Evolutionary conservation across 495 filamentous ascomycete species (phyloP), one percentile per base, ranked within the genome.

Genomic region (Xanthoparmelia taractica): DNA sequence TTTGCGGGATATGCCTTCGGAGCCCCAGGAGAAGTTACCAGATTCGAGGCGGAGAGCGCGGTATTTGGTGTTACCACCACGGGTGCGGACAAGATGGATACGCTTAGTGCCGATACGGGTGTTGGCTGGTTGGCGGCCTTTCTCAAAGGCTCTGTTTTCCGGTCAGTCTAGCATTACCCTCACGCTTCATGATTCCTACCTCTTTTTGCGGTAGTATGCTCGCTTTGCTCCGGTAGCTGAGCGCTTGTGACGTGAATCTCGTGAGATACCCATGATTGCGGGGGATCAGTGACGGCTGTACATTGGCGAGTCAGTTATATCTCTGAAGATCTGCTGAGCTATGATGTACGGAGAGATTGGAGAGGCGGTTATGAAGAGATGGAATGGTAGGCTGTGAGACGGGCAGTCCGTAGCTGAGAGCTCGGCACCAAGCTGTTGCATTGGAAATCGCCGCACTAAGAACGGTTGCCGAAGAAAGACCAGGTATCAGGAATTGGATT

Each of bases 21-120:
- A 96, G 71, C 89, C 94, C 94, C 94, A 99, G 67, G 92, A 92
- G 81, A 96, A 99, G 85, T 99, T 99, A 76, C 94, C 94, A 67
- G 92, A 89, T 78, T 99, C 94, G 81, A 99, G 87, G 84, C 94
- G 95, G 62, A 99, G 92, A 66, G 86, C 94, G 84, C 94, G 95
- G 88, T 92, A 96, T 85, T 99, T 99, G 80, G 85, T 90, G 88
- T 97, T 97, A 68, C 94, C 94, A 78, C 94, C 94, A 78, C 94
- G 94, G 71, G 92, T 96, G 80, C 94, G 94, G 78, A 99, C 95
- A 73, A 91, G 83, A 84, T 99, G 94, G 80, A 99, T 92, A 78
- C 94, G 90, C 89, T 97, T 99, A 73, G 86, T 74, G 72, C 95
- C 94, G 79, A 99, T 97, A 86, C 94, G 90, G 78, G 94, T 99